Base-by-base conservation (phyloP, 257 asterid species). In the Ilex aquifolium region DNA sequence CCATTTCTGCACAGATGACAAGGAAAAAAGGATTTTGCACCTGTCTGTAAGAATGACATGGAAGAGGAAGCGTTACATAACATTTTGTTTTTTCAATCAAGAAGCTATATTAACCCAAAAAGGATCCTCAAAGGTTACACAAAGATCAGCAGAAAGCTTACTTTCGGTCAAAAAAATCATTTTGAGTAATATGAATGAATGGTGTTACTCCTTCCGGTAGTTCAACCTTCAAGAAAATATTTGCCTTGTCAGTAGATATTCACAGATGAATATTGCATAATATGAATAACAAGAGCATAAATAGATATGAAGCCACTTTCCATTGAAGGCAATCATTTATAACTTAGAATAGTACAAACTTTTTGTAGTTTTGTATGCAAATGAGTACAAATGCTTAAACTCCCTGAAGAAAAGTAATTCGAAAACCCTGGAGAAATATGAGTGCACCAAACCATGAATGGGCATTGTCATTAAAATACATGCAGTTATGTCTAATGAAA, bases 161-260 rank as follows among this genome's bases (percentile, higher is more conserved):
- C 96, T 79, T 86, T 65, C 74, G 73, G 59, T 84, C 88, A 59
- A 53, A 64, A 76, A 80, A 69, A 6, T 82, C 90, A 76, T 88
- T 88, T 59, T 84, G 87, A 65, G 32, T 65, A 60, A 86, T 84
- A 67, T 56, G 81, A 39, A 63, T 76, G 80, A 70, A 88, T 13
- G 84, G 79, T 7, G 80, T 78, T 73, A 72, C 74, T 80, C 84
- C 93, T 60, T 77, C 88, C 2, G 76, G 83, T 53, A 73, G 76
- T 69, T 62, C 62, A 56, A 64, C 84, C 96, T 88, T 73, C 78
- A 78, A 72, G 65, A 73, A 46, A 67, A 71, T 42, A 65, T 62
- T 70, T 9, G 62, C 31, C 46, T 12, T 31, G 65, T 74, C 72
- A 76, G 44, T 75, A 53, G 53, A 51, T 39, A 36, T 57, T 62